Base-by-base conservation (phyloP, 306 rosid species). In the Cucumis cinereus region DNA sequence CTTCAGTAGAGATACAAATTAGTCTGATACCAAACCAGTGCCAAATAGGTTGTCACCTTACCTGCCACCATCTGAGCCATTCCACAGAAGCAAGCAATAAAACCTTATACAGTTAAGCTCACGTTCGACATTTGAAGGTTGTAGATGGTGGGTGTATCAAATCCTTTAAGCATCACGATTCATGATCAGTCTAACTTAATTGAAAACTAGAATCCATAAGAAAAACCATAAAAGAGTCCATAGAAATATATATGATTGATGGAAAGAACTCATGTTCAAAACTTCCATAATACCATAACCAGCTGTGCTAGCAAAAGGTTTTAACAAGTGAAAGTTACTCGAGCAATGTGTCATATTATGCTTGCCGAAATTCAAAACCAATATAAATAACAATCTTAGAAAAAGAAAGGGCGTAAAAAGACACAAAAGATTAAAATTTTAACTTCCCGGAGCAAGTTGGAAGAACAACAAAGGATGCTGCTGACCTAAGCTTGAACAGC, bases 401-500 rank as follows among this genome's bases (percentile, higher is more conserved):
- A 57, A 75, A 55, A 75, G 17, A 40, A 75, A 75, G 55, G 54
- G 14, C 22, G 23, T 8, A 38, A n/a, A 50, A 50, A 36, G 49
- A 55, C 20, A 13, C 19, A 50, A 54, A 38, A 63, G 60, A 43
- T 57, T 26, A 20, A 23, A 43, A 22, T 43, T 22, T 43, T 24
- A 68, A 68, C 74, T 41, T 15, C 74, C 54, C 36, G 36, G 20
- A 22, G 20, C 30, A 68, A 23, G 36, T 68, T 14, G n/a, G 73
- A 24, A 66, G 19, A 66, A 11, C 52, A 36, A 20, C 33, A 43
- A 43, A 22, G 53, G n/a, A 22, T 43, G 74, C 36, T 6, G 35
- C 33, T 12, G 36, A 19, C 55, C 45, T 68, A 68, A 81, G 89
- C 87, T 79, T 83, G 82, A 58, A 61, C 85, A n/a, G 73, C 86